Evolutionary conservation across 78 protist species (phyloP).

Genomic region (Pigoraptor vietnamica): DNA sequence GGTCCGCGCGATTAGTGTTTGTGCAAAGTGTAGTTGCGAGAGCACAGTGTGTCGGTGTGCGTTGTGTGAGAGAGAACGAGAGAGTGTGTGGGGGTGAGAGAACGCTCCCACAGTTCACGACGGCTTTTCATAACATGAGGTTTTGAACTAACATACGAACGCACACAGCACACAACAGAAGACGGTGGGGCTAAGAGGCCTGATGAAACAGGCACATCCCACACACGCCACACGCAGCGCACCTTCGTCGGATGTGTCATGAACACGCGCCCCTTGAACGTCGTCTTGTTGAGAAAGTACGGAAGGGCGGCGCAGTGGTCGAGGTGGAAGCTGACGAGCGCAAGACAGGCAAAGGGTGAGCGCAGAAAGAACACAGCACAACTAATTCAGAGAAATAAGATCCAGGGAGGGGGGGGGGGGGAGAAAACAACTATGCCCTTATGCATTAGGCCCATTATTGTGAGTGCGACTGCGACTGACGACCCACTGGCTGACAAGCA

Average conservation of each 20-base stretch:
- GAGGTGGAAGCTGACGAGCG: constrained; percentile 68
- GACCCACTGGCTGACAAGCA: constrained; percentile 83
- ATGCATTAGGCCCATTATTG: too few species aligned
- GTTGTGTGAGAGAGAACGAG: neutral
- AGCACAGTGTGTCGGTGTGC: neutral
- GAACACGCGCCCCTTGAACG: constrained; percentile 80
- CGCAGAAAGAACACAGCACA: neutral
- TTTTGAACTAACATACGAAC: too few species aligned
- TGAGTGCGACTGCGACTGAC: neutral
- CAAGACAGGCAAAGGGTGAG: neutral
- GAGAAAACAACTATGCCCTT: too few species aligned
- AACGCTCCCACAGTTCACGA: too few species aligned
- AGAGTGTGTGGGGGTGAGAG: too few species aligned
- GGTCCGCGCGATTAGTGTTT: neutral
- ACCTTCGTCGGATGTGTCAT: constrained; percentile 96
- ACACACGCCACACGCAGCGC: too few species aligned
- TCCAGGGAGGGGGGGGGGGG: too few species aligned
- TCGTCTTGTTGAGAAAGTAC: constrained; percentile 64
- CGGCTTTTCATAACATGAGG: neutral
- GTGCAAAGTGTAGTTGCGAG: neutral
- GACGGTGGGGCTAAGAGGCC: too few species aligned
- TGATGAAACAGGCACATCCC: neutral
- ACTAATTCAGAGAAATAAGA: too few species aligned
- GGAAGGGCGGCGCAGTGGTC: constrained; percentile 93
- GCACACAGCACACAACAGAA: too few species aligned